Conservation (phyloP, 768 basidiomycete species). For the Ephemerocybe angulata region DNA sequence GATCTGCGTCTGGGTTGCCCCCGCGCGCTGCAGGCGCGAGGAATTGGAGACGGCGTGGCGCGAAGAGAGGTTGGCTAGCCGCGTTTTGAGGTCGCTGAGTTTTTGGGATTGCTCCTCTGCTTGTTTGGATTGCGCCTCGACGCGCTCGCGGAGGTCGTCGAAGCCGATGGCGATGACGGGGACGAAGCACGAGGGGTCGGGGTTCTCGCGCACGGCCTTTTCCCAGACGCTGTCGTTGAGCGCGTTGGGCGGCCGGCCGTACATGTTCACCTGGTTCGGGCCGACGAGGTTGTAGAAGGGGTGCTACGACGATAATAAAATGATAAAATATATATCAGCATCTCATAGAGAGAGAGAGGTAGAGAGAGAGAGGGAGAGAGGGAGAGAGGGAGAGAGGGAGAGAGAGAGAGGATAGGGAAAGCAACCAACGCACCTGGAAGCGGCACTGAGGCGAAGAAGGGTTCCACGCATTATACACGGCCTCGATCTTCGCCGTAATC, state of each 20-base stretch:
- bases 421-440: slow-evolving; percentile 60
- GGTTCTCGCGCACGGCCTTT: slow-evolving; percentile 76
- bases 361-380: no score
- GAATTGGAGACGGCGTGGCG: slow-evolving; percentile 65
- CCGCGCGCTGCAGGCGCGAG: slow-evolving; percentile 61
- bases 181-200: slow-evolving; percentile 73
- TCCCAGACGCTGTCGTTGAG: slow-evolving; percentile 73
- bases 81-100: slow-evolving; percentile 66
- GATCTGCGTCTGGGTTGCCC: slow-evolving; percentile 63
- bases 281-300: slow-evolving; percentile 85
- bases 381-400: no score
- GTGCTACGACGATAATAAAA: slow-evolving; percentile 41
- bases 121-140: slow-evolving; percentile 70
- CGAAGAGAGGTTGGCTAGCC: slow-evolving; percentile 57
- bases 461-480: slow-evolving; percentile 68
- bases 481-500: slow-evolving; percentile 58
- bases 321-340: background rate
- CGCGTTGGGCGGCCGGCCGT: slow-evolving; percentile 69
- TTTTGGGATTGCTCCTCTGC: slow-evolving; percentile 65
- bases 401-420: no score
- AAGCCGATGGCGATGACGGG: slow-evolving; percentile 80
- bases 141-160: slow-evolving; percentile 73
- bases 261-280: slow-evolving; percentile 59
- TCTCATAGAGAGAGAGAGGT: no score
- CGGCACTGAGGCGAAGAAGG: slow-evolving; percentile 63